Base-by-base conservation (phyloP, 352 stramenopile species). In the Phytophthora tentaculata region DNA sequence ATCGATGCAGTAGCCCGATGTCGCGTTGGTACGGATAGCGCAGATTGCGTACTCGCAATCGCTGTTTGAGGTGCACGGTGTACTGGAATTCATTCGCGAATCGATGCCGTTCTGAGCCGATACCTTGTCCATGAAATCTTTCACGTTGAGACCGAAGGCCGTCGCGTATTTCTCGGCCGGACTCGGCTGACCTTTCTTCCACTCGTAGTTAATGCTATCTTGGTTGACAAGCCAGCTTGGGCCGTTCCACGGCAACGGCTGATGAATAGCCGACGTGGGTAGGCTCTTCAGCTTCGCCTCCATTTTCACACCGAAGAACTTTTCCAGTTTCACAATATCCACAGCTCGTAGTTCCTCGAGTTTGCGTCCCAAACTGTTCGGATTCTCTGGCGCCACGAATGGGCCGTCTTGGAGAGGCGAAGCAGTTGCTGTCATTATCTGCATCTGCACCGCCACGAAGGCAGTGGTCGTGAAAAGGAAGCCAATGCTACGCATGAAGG, bases 141-240 rank as follows among this genome's bases (percentile, higher is more conserved):
- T n/a, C n/a, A n/a, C n/a, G n/a, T n/a, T n/a, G n/a, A n/a, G n/a
- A n/a, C n/a, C n/a, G n/a, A n/a, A n/a, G 62, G 58, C 26, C 72
- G 47, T 1, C 51, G n/a, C n/a, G n/a, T n/a, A n/a, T n/a, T n/a
- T n/a, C n/a, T n/a, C n/a, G n/a, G n/a, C n/a, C n/a, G n/a, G 26
- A n/a, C n/a, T n/a, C n/a, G n/a, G n/a, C n/a, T n/a, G n/a, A n/a
- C n/a, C n/a, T 1, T 51, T n/a, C 14, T 48, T 65, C 78, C 79
- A 83, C 8, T 58, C 37, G 48, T 61, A 63, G 71, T 90, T 88
- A 66, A 90, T 88, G 52, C 79, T 72, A 66, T 88, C 82, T 26
- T 64, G 47, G 69, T 81, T 86, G 19, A 56, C 56, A 8, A 73
- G 71, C 76, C 77, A 90, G 65, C 86, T 86, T 5, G 37, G 22